These are phyloP conservation scores for Lasiodiplodia citricola DNA, from an alignment of 2,329 filamentous ascomycete species.

Conservation along the genomic window DNA sequence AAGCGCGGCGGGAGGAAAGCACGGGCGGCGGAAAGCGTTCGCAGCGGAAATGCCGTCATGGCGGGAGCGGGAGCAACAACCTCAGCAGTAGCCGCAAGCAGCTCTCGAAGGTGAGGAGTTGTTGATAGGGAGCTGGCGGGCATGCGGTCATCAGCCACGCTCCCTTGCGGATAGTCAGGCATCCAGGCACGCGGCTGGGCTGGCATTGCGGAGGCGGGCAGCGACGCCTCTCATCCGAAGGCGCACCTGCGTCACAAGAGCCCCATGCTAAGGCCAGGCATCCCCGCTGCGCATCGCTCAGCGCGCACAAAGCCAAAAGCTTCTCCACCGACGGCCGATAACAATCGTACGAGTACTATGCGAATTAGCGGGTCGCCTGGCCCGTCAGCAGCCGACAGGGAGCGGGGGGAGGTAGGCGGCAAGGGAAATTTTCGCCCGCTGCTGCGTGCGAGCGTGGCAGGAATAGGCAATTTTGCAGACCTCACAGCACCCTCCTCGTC, in stretches of 20 bases:
- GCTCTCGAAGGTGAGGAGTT: not conserved
- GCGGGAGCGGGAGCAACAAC: not conserved
- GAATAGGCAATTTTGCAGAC: not conserved
- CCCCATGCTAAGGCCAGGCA: not conserved
- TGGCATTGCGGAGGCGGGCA: not conserved
- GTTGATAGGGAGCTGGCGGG: not conserved
- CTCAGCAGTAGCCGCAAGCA: not conserved
- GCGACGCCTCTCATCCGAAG: not conserved
- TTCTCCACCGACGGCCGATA: not conserved
- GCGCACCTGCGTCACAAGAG: not conserved
- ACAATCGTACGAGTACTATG: conserved; percentile 12
- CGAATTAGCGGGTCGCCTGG: conserved; percentile 7
- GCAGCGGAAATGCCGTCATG: not conserved
- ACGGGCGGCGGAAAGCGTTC: not conserved
- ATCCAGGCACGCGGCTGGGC: not conserved
- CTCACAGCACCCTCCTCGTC: not conserved
- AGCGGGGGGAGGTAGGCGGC: not conserved
- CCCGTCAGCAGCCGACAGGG: not conserved
- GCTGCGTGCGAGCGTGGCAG: not conserved
- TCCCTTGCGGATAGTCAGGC: not conserved
- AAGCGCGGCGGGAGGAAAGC: not conserved
- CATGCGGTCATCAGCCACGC: not conserved
- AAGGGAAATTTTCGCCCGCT: not conserved
- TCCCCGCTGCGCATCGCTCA: conserved; percentile 8
- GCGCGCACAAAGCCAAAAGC: not conserved